Evolutionary conservation across 176 grass and related monocot genomes (phyloP), one percentile per base, ranked within the genome.

Genomic region (Microstegium vimineum): DNA sequence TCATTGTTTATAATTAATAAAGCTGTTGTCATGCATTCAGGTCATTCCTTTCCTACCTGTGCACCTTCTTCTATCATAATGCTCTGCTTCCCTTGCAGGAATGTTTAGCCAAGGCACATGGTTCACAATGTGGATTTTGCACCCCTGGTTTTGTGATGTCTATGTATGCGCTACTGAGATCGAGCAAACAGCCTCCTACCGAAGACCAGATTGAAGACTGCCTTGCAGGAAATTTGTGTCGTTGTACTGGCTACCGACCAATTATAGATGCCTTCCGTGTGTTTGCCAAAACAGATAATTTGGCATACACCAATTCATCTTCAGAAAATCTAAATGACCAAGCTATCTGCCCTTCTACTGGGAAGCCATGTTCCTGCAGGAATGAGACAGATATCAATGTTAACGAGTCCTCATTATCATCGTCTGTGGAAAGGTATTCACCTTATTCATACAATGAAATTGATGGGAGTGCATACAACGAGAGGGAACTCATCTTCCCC

Each of bases 121-220:
- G 95, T 87, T 98, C 95, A 64, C 95, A 98, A 76, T 98, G 95
- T 89, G 95, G 95, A 45, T 98, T 98, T 91, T 98, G 95, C 82
- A 98, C 95, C 46, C 95, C 95, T 87, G 95, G 95, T 66, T 98
- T 98, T 84, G 80, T 98, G 57, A 94, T 98, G 95, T 98, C 95
- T 10, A 98, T 98, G 90, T 98, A 98, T 86, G 81, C 92, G 63
- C 83, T 98, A 61, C 78, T 98, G 75, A 94, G 95, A 98, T 98
- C 95, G 36, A 86, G 73, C 63, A 90, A 90, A 81, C 70, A 88
- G 47, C 79, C 88, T 46, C 95, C 95, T 46, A 93, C 75, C 52
- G 90, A 93, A 94, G 90, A 90, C 22, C 86, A 98, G 82, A 98
- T 98, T 69, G 95, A 98, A 91, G 95, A 98, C 41, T 86, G 79